Conservation (phyloP, 106 monocot genomes). For the Hemerocallis citrina region DNA sequence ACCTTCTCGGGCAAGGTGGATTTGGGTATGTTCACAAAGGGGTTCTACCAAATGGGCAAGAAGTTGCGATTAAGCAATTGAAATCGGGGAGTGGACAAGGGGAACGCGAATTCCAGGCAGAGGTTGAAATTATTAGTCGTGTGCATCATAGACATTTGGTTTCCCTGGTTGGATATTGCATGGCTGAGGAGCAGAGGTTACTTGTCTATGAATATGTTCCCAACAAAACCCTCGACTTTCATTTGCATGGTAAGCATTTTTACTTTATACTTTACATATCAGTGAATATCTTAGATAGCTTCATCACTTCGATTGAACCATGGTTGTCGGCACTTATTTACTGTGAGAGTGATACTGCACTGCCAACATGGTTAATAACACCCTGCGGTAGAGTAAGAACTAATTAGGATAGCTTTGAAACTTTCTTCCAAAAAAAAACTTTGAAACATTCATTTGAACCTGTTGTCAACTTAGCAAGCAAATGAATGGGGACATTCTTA, state of each 20-base stretch:
- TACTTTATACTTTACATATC: not conserved
- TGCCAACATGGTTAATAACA: no score
- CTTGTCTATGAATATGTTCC: constrained; percentile 19
- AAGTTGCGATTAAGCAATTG: constrained; percentile 19
- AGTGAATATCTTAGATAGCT: not conserved
- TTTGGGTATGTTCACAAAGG: constrained; percentile 21
- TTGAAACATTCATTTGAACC: no score
- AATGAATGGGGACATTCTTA: no score
- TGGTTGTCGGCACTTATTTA: no score
- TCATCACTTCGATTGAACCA: no score
- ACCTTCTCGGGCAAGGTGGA: constrained; percentile 21
- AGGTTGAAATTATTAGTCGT: constrained; percentile 19
- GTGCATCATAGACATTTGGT: constrained; percentile 21
- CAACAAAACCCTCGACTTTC: constrained; percentile 13
- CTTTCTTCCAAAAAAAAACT: no score
- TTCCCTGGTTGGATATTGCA: constrained; percentile 19
- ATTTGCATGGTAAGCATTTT: constrained; percentile 14
- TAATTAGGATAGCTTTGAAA: no score
- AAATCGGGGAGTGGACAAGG: constrained; percentile 14
- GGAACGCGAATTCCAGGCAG: constrained; percentile 18
- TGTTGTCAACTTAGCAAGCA: no score
- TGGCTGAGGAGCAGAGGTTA: constrained; percentile 10
- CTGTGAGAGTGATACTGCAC: no score
- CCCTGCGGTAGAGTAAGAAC: no score
- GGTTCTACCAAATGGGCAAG: constrained; percentile 9